phyloP scores from a whole-genome alignment of 1,139 yeast genomes.

The Pichia sorboxylosa region DNA sequence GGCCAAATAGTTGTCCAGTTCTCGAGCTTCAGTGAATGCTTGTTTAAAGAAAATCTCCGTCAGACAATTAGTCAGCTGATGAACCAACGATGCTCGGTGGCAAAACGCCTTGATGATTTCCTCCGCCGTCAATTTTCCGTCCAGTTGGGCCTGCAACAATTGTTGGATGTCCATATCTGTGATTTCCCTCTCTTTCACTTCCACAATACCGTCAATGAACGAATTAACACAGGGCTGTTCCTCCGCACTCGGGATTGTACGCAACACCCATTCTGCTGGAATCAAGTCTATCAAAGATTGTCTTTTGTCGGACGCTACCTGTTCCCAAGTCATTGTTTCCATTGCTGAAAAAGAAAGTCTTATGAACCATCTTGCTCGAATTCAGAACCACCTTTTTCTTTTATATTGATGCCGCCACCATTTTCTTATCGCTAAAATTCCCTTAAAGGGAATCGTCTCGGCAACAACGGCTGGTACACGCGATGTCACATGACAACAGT shows the following conservation, averaged over 20 bases:
- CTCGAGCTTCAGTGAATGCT: constrained; percentile 33
- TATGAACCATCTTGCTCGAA: no score
- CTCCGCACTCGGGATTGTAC: constrained; percentile 18
- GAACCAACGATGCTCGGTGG: constrained; percentile 47
- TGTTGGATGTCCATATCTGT: constrained; percentile 11
- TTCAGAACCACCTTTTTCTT: no score
- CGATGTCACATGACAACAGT: no score
- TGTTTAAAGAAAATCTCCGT: constrained; percentile 30
- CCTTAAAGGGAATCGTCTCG: no score
- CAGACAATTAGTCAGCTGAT: constrained; percentile 40
- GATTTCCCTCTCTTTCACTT: constrained; percentile 17
- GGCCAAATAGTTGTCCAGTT: constrained; percentile 31
- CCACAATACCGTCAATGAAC: constrained; percentile 22
- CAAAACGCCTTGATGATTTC: constrained; percentile 40
- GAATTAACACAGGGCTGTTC: constrained; percentile 15
- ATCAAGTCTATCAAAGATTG: constrained; percentile 15
- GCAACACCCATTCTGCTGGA: constrained; percentile 22
- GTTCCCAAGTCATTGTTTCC: no score
- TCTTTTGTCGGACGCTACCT: constrained; percentile 10
- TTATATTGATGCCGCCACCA: no score
- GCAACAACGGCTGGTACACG: no score
- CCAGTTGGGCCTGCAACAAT: constrained; percentile 7
- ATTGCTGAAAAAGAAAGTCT: no score
- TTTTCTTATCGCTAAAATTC: no score
- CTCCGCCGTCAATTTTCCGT: constrained; percentile 32